These are phyloP conservation scores for Aphanomyces cochlioides DNA, from an alignment of 352 stramenopile genomes.

Conservation along the genomic window DNA sequence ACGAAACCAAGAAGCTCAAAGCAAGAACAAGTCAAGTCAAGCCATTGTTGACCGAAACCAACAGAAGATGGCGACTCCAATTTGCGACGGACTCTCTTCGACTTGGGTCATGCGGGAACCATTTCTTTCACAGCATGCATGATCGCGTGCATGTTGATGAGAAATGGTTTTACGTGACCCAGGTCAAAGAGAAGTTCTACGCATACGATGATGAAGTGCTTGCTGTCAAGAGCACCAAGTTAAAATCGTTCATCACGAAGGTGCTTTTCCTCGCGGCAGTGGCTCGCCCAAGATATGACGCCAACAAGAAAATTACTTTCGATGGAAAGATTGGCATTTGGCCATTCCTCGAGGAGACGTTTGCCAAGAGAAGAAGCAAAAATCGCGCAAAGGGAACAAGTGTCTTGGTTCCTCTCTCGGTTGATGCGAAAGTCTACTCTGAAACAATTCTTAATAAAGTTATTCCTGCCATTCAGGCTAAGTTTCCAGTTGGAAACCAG, in stretches of 20 bases:
- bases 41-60: neutral
- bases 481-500: neutral
- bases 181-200: neutral
- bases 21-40: constrained; percentile 1
- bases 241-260: constrained; percentile 6
- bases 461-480: neutral
- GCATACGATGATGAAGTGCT: neutral
- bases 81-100: neutral
- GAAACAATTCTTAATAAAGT: neutral
- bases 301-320: neutral
- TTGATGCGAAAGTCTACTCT: neutral
- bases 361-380: neutral
- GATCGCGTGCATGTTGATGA: constrained; percentile 13
- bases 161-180: constrained; percentile 15
- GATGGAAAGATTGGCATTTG: constrained; percentile 11
- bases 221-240: neutral
- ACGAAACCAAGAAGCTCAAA: neutral
- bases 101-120: neutral
- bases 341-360: neutral
- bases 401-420: neutral
- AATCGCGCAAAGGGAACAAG: neutral
- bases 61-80: neutral
- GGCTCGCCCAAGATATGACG: constrained; percentile 3
- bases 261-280: constrained; percentile 16
- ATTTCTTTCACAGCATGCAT: neutral